Evolutionary conservation across 768 basidiomycete species (phyloP), one percentile per base, ranked within the genome.

Genomic region (Suillus variegatus): DNA sequence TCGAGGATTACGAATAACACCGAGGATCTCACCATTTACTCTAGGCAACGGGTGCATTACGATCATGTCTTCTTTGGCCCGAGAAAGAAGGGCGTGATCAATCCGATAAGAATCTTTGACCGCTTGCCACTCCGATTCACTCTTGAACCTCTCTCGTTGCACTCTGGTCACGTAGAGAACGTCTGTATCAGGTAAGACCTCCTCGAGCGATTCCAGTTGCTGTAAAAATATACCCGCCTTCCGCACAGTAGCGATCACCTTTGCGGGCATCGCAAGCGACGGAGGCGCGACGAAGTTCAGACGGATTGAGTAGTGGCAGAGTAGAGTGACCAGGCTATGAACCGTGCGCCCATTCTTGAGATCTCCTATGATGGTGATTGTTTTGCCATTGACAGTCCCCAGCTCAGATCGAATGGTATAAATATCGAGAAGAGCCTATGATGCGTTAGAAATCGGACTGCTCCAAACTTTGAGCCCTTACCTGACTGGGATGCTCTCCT

Each of bases 31-130:
- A 89, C 93, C 93, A 66, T 93, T 94, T 60, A 97, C 88, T 72
- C 97, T 80, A 16, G 97, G 97, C 25, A 99, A 82, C n/a, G 97
- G 97, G 77, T 99, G 97, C 95, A 99, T 97, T 69, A 99, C 95
- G 65, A 99, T 98, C 89, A 97, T 94, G 62, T 95, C 93, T 68
- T 94, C 91, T 81, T 99, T 99, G 12, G 97, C 97, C 51, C 92
- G 84, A 6, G 95, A 88, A 35, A 99, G 83, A 40, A 99, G 88
- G 13, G 96, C 93, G 73, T 99, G 97, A 77, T 99, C 94, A 63
- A 99, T 87, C 41, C 94, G 83, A 76, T 97, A 99, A 18, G 90
- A 87, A 74, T 97, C 92, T 82, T 94, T 97, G 71, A 97, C 94
- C 55, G 88, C 84, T 68, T 89, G 82, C 93, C 95, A 99, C 75